Evolutionary conservation across 805 yeast species (phyloP).

Genomic region (Candida germanica): DNA sequence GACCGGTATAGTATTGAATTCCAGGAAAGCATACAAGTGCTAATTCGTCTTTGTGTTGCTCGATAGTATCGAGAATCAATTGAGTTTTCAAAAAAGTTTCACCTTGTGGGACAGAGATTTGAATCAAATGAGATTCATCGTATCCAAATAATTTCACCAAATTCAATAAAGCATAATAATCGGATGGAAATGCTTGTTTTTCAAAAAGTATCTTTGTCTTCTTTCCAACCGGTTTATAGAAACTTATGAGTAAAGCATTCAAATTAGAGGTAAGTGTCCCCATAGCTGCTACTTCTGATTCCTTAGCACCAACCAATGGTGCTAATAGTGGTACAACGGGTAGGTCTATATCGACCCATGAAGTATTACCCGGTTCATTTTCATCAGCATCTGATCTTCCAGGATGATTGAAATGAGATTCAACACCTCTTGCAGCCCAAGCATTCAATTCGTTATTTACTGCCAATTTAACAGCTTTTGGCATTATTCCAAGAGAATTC

Average conservation of each 20-base stretch:
- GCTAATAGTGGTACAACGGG: conserved; percentile 70
- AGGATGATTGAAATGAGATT: conserved; percentile 77
- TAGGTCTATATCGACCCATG: conserved; percentile 84
- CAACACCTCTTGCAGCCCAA: conserved; percentile 81
- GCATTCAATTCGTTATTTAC: conserved; percentile 69
- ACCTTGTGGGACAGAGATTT: conserved; percentile 57
- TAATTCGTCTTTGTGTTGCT: conserved; percentile 53
- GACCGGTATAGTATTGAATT: conserved; percentile 91
- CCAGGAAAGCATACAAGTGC: conserved; percentile 84
- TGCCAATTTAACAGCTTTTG: conserved; percentile 54
- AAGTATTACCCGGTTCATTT: conserved; percentile 42
- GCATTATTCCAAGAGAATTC: conserved; percentile 92
- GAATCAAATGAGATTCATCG: conserved; percentile 56
- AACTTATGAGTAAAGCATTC: conserved; percentile 68
- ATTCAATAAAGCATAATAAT: conserved; percentile 79
- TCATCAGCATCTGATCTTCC: no score
- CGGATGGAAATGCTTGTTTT: conserved; percentile 88
- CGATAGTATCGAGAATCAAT: conserved; percentile 57
- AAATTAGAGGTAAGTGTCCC: conserved; percentile 81
- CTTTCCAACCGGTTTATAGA: conserved; percentile 62
- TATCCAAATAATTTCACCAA: conserved; percentile 62
- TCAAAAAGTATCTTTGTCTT: conserved; percentile 77
- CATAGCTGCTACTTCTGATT: conserved; percentile 82
- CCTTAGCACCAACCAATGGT: conserved; percentile 70
- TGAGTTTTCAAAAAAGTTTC: conserved; percentile 58